These are phyloP conservation scores for Physcia stellaris DNA, from an alignment of 495 filamentous ascomycete genomes.

Conservation along the genomic window DNA sequence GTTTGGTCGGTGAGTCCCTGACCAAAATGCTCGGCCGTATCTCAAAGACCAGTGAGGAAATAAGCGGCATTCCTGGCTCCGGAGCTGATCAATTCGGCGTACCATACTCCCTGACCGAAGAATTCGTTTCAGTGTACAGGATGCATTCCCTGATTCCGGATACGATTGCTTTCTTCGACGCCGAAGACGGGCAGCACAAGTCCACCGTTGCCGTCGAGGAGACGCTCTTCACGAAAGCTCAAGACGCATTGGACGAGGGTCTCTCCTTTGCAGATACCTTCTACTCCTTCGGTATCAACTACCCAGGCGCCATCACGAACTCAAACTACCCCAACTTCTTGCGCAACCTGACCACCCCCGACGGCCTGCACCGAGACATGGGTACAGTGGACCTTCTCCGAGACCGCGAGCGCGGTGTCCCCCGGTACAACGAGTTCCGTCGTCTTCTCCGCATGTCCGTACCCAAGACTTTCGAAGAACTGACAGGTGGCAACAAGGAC, in stretches of 20 bases:
- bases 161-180: slow-evolving; percentile 27
- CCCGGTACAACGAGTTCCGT: slow-evolving; percentile 31
- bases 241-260: slow-evolving; percentile 12
- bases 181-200: slow-evolving; percentile 17
- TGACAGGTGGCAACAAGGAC: too few species aligned
- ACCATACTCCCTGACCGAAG: slow-evolving; percentile 28
- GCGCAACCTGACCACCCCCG: slow-evolving; percentile 16
- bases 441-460: slow-evolving; percentile 28
- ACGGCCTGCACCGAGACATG: slow-evolving; percentile 17
- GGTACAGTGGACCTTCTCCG: slow-evolving; percentile 30
- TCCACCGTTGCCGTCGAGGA: too few species aligned
- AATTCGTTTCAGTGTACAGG: slow-evolving; percentile 31
- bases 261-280: slow-evolving; percentile 26
- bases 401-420: slow-evolving; percentile 32
- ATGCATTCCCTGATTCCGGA: slow-evolving; percentile 31
- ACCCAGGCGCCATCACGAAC: slow-evolving; percentile 29
- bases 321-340: slow-evolving; percentile 28
- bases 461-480: too few species aligned
- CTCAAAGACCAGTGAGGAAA: slow-evolving; percentile 21
- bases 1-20: slow-evolving; percentile 26
- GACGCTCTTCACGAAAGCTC: slow-evolving; percentile 25
- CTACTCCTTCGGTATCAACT: slow-evolving; percentile 33
- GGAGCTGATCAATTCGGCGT: slow-evolving; percentile 22
- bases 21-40: slow-evolving; percentile 25
- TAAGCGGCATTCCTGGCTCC: slow-evolving; percentile 28